Base-by-base conservation (phyloP, 2,329 filamentous ascomycete genomes). In the Penicillium sp. region DNA sequence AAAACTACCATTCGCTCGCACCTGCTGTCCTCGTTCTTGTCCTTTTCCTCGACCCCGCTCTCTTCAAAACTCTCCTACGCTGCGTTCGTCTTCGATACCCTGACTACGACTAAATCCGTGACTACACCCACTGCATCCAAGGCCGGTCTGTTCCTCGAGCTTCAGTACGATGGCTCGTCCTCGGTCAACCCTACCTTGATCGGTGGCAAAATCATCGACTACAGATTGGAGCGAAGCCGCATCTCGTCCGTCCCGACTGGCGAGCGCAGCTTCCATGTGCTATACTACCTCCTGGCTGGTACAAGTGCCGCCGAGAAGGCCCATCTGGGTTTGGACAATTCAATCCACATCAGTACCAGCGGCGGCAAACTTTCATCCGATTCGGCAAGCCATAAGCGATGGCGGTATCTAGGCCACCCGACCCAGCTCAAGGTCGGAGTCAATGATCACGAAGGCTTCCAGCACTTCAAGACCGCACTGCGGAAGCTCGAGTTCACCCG, bases 351-450 rank as follows among this genome's bases (percentile, higher is more conserved):
- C 39, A 72, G 74, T 22, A 75, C 76, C 6, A 66, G 68, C 28
- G 74, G 73, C 5, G 82, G 81, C 5, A 82, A 83, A 63, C 78
- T 86, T 58, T 76, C 83, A 11, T 86, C 85, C 0, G 75, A 83
- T 17, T 80, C 78, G 11, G 73, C 77, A 15, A 78, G 79, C n/a
- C 86, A 89, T 70, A 96, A 92, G 79, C 84, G 95, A 77, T 99
- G 95, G 95, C 90, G 92, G 73, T 99, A 96, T 72, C 85, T 99
- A 3, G 95, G 95, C 3, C 95, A 99, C 69, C 95, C 94, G 0
- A 97, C 94, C 0, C 95, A 99, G 77, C 84, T 99, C 65, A 98
- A 96, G 76, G 92, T 98, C 31, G 95, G 95, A 59, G 93, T 99
- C 74, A 97, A 99, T 71, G 95, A 99, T 72, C 84, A 89, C 1